phyloP scores from a whole-genome alignment of 2,329 filamentous ascomycete genomes.

The Talaromyces sp. region DNA sequence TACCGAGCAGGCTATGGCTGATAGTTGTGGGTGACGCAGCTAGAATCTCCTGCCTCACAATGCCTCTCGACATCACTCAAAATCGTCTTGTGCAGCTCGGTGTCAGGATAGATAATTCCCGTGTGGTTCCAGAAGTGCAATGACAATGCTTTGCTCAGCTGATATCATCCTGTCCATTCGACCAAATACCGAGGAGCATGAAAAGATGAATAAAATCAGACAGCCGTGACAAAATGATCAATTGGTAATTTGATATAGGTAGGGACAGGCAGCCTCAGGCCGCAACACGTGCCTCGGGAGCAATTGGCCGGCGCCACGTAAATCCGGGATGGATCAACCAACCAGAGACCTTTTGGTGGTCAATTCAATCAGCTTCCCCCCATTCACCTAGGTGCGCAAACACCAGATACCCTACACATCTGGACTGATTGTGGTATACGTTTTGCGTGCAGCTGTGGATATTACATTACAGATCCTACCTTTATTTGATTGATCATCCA shows the following conservation, averaged over 20 bases:
- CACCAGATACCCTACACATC: not conserved
- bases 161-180: not conserved
- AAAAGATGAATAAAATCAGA: not conserved
- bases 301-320: slow-evolving; percentile 29
- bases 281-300: slow-evolving; percentile 16
- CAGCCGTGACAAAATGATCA: too few relatives aligned
- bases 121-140: not conserved
- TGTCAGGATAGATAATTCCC: not conserved
- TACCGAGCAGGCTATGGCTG: not conserved
- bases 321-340: slow-evolving; percentile 27
- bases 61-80: not conserved
- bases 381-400: slow-evolving; percentile 1
- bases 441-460: not conserved
- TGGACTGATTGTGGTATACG: slow-evolving; percentile 2
- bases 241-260: too few relatives aligned
- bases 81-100: not conserved
- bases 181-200: not conserved
- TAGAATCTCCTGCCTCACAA: not conserved
- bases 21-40: not conserved
- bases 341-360: slow-evolving; percentile 33
- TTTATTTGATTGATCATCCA: not conserved
- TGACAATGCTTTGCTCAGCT: not conserved
- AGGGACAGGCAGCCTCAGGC: not conserved
- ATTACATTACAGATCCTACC: not conserved
- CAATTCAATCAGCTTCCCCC: slow-evolving; percentile 26